A percentile compares a stretch with the other conserved stretches of the same genome.
Evolutionary conservation across 2,329 filamentous ascomycete species (phyloP).

Genomic region (Sarocladiaceae sp.): DNA sequence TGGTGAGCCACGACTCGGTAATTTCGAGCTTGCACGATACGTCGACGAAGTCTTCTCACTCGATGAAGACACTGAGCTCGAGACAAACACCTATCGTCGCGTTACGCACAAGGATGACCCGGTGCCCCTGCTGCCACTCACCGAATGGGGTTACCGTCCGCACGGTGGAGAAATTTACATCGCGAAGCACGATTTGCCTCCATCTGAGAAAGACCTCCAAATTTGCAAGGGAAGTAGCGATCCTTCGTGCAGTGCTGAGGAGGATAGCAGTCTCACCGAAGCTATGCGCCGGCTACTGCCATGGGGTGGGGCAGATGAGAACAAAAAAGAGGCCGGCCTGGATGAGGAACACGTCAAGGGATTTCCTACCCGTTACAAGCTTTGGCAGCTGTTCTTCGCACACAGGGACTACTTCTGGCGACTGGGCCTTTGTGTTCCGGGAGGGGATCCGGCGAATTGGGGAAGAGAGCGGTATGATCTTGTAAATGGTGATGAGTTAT

Average conservation of each 20-base stretch:
- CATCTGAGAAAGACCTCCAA: slow-evolving; percentile 62
- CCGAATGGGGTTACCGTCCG: slow-evolving; percentile 82
- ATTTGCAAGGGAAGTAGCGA: slow-evolving; percentile 72
- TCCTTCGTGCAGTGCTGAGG: slow-evolving; percentile 63
- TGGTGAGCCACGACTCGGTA: slow-evolving; percentile 73
- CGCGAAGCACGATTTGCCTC: slow-evolving; percentile 64
- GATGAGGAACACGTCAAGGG: slow-evolving; percentile 30
- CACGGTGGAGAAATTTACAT: slow-evolving; percentile 91
- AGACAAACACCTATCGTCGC: slow-evolving; percentile 57
- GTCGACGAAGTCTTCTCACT: slow-evolving; percentile 50
- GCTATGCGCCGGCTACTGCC: slow-evolving; percentile 20
- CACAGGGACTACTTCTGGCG: slow-evolving; percentile 98
- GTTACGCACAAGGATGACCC: slow-evolving; percentile 87
- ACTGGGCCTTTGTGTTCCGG: slow-evolving; percentile 82
- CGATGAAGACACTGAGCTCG: slow-evolving; percentile 22
- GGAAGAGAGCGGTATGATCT: slow-evolving; percentile 46
- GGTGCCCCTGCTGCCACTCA: slow-evolving; percentile 78
- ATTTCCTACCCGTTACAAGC: slow-evolving; percentile 58
- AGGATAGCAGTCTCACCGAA: slow-evolving; percentile 32
- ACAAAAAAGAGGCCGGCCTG: slow-evolving; percentile 16
- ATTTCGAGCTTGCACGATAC: slow-evolving; percentile 49
- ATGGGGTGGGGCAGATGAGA: slow-evolving; percentile 19
- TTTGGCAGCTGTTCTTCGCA: slow-evolving; percentile 92
- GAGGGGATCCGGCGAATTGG: slow-evolving; percentile 69
- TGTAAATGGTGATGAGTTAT: slow-evolving; percentile 14